Evolutionary conservation across 2,329 filamentous ascomycete species (phyloP).

Genomic region (Amylocarpus encephaloides): DNA sequence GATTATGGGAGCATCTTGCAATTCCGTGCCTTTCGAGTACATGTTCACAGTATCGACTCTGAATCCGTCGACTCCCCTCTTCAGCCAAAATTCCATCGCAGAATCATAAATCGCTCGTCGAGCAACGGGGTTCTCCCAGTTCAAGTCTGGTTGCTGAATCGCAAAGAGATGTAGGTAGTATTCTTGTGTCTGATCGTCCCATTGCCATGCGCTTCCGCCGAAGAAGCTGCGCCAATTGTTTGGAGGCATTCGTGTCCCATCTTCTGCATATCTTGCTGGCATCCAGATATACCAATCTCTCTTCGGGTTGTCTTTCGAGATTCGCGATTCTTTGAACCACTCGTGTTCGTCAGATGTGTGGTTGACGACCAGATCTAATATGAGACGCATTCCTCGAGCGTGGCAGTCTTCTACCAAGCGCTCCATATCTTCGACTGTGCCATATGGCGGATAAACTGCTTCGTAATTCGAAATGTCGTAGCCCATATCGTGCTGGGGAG

Average conservation of each 20-base stretch:
- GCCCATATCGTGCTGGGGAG: constrained; percentile 61
- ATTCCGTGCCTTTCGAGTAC: constrained; percentile 56
- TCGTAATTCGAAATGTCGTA: constrained; percentile 67
- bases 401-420: constrained; percentile 53
- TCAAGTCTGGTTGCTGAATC: constrained; percentile 73
- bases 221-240: constrained; percentile 68
- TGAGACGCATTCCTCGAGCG: constrained; percentile 58
- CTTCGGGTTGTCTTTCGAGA: constrained; percentile 44
- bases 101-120: constrained; percentile 64
- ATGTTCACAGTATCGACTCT: constrained; percentile 71
- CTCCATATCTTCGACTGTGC: constrained; percentile 60
- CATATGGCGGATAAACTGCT: constrained; percentile 57
- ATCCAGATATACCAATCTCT: constrained; percentile 63
- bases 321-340: constrained; percentile 54
- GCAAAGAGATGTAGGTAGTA: constrained; percentile 76
- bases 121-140: constrained; percentile 69
- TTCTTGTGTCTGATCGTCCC: constrained; percentile 64
- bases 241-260: constrained; percentile 60
- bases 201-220: constrained; percentile 59
- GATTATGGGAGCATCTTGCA: constrained; percentile 51
- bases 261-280: constrained; percentile 44
- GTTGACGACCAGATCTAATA: constrained; percentile 73
- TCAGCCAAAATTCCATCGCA: constrained; percentile 73
- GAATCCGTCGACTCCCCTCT: constrained; percentile 66
- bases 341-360: constrained; percentile 67